Evolutionary conservation across 2,329 filamentous ascomycete genomes (phyloP).

Genomic region (Ambrosiella cleistominuta): DNA sequence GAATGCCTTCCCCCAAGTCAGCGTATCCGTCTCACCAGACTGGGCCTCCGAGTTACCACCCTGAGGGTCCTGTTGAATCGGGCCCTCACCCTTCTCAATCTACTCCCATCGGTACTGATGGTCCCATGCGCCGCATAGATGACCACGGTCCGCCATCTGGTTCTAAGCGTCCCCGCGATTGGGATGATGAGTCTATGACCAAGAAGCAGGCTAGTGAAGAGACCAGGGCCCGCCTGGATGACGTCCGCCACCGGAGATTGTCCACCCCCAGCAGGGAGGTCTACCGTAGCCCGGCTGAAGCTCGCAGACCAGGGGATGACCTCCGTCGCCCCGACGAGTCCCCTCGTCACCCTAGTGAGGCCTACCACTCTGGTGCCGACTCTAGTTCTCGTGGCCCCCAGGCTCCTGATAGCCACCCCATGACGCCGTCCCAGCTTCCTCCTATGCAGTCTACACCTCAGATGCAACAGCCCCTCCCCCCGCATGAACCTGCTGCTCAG

Average conservation of each 20-base stretch:
- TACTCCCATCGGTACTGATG: slow-evolving; percentile 41
- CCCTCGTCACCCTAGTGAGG: slow-evolving; percentile 52
- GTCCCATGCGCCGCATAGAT: slow-evolving; percentile 39
- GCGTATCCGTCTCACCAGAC: slow-evolving; percentile 63
- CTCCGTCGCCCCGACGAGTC: slow-evolving; percentile 35
- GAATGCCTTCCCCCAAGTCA: slow-evolving; percentile 80
- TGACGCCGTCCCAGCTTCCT: slow-evolving; percentile 37
- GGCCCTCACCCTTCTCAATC: slow-evolving; percentile 32
- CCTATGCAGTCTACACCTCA: slow-evolving; percentile 45
- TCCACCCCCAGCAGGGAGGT: slow-evolving; percentile 54
- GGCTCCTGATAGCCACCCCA: slow-evolving; percentile 30
- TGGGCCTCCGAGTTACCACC: slow-evolving; percentile 37
- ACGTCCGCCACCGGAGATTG: slow-evolving; percentile 60
- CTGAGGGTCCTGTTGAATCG: slow-evolving; percentile 29
- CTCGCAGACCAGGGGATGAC: slow-evolving; percentile 43
- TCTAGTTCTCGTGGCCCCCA: slow-evolving; percentile 55
- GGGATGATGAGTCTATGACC: slow-evolving; percentile 64
- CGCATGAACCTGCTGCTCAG: slow-evolving; percentile 27
- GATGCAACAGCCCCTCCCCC: slow-evolving; percentile 25
- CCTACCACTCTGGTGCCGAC: slow-evolving; percentile 71
- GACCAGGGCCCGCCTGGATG: slow-evolving; percentile 68
- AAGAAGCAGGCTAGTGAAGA: slow-evolving; percentile 88
- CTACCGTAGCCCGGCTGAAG: slow-evolving; percentile 62
- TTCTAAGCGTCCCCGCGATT: slow-evolving; percentile 75
- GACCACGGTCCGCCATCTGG: slow-evolving; percentile 66